Conservation (phyloP, 495 filamentous ascomycete genomes). For the Annulohypoxylon maeteangense region DNA sequence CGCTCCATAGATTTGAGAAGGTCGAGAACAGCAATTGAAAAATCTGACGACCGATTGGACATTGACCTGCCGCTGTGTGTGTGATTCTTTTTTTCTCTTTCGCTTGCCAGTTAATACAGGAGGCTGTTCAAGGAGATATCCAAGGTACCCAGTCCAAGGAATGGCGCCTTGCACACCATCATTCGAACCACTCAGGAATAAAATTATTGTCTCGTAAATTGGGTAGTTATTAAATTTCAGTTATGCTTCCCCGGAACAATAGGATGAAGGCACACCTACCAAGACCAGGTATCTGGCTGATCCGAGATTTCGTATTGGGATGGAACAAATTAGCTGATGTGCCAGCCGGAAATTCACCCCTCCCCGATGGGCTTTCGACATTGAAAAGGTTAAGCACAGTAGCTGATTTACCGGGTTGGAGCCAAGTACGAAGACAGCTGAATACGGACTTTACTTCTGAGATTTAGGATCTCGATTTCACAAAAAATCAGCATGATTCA, state of each 20-base stretch:
- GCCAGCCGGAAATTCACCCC: neutral
- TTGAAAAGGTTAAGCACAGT: neutral
- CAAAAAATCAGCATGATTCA: neutral
- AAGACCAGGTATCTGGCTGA: neutral
- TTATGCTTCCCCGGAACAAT: neutral
- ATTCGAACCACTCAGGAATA: neutral
- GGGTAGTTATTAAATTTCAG: neutral
- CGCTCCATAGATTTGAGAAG: neutral
- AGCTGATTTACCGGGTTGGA: neutral
- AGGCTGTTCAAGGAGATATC: neutral
- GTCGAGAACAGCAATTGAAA: neutral
- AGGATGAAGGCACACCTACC: neutral
- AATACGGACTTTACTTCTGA: neutral
- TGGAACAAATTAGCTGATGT: slow-evolving; percentile 2
- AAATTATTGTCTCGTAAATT: slow-evolving; percentile 5
- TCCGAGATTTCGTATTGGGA: neutral
- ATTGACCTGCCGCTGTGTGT: neutral
- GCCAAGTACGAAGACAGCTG: neutral
- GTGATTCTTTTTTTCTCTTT: no score
- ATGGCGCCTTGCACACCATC: neutral
- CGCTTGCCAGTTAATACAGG: neutral
- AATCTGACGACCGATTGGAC: slow-evolving; percentile 1
- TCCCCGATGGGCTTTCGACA: neutral
- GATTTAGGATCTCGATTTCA: slow-evolving; percentile 22
- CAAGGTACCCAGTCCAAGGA: neutral